Evolutionary conservation across 1,284 basidiomycete species (phyloP).

Genomic region (Ustilago esculenta): DNA sequence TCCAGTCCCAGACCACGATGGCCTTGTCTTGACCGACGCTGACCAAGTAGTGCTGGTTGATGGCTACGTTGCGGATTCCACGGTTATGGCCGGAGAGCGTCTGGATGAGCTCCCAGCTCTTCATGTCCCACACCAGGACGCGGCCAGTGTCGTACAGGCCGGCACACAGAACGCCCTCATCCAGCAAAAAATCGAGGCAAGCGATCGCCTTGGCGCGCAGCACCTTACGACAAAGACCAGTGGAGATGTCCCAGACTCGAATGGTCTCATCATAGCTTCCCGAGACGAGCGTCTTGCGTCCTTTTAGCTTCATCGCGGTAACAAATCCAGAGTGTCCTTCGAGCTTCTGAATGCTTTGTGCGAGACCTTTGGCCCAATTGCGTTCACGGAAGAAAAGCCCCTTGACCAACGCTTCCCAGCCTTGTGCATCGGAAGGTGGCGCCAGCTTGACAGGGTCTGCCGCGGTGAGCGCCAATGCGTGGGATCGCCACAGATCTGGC

Average conservation of each 20-base stretch:
- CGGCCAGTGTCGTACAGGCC: conserved; percentile 88
- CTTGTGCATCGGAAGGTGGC: conserved; percentile 36
- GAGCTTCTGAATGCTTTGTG: conserved; percentile 80
- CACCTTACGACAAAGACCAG: conserved; percentile 80
- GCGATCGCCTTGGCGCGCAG: conserved; percentile 86
- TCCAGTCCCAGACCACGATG: conserved; percentile 81
- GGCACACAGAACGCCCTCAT: conserved; percentile 87
- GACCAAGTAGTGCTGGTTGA: conserved; percentile 83
- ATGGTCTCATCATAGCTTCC: conserved; percentile 82
- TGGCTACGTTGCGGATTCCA: conserved; percentile 82
- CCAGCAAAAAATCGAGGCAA: conserved; percentile 84
- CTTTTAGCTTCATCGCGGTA: conserved; percentile 81
- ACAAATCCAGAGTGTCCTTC: conserved; percentile 87
- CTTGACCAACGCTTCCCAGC: conserved; percentile 76
- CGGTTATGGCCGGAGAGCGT: conserved; percentile 74
- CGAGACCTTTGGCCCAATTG: conserved; percentile 76
- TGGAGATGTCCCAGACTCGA: conserved; percentile 68
- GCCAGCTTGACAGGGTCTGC: conserved; percentile 73
- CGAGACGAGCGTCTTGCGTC: conserved; percentile 75
- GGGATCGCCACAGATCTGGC: conserved; percentile 80
- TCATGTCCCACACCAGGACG: conserved; percentile 51
- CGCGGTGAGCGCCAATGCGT: conserved; percentile 78
- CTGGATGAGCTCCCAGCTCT: conserved; percentile 70
- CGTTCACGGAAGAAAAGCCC: conserved; percentile 84
- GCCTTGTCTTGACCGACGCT: conserved; percentile 88